A percentile compares a stretch with the other conserved stretches of the same genome.
phyloP scores from a whole-genome alignment of 2,329 filamentous ascomycete genomes.

The Fusarium torreyae region DNA sequence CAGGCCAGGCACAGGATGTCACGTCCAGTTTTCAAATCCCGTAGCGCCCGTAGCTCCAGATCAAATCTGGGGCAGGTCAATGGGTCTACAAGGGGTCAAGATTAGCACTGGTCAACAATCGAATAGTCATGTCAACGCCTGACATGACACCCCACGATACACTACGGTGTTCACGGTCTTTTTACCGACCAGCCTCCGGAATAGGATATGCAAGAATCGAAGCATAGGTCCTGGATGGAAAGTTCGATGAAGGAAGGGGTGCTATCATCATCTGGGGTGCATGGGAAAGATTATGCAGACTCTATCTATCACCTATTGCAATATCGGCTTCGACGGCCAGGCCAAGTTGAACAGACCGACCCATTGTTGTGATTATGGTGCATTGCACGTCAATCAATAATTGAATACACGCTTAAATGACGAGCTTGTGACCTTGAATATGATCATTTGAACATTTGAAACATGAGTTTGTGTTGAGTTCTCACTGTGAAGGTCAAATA shows the following conservation, averaged over 20 bases:
- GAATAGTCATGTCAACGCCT: neutral
- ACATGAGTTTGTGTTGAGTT: neutral
- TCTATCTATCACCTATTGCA: neutral
- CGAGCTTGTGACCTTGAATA: neutral
- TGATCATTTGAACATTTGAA: neutral
- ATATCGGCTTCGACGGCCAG: neutral
- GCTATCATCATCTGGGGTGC: neutral
- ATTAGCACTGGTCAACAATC: neutral
- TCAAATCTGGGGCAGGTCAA: no score
- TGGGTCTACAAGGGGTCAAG: no score
- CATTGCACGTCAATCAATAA: neutral
- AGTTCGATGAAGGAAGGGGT: neutral
- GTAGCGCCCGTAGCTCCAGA: no score
- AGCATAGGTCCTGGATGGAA: neutral
- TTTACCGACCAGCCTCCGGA: neutral
- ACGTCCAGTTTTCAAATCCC: neutral
- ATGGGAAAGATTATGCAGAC: neutral
- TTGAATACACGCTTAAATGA: neutral
- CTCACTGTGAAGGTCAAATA: no score
- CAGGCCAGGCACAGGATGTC: neutral
- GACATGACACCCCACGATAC: neutral
- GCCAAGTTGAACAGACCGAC: neutral
- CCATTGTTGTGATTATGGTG: neutral
- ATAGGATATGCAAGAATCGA: neutral
- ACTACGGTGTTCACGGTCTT: neutral